These are phyloP conservation scores for Solanum corneliomulleri DNA, from an alignment of 257 asterid species.

Conservation along the genomic window DNA sequence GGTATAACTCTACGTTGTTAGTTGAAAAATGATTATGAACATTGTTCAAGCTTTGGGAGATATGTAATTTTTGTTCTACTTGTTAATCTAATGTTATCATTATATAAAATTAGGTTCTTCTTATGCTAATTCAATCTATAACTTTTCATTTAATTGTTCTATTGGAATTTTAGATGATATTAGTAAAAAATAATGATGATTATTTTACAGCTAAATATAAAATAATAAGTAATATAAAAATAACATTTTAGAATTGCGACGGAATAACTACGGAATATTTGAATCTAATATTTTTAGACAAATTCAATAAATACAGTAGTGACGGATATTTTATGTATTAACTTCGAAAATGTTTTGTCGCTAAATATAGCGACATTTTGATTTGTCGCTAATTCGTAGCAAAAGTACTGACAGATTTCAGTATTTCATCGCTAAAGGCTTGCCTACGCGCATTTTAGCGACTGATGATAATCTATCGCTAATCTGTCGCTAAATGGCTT, in stretches of 20 bases:
- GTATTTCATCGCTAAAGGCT: too few species aligned
- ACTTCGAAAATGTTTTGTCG: neutral
- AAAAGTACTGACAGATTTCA: neutral
- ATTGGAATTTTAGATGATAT: neutral
- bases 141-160: neutral
- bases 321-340: neutral
- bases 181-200: neutral
- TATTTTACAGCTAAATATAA: neutral
- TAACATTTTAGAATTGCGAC: neutral
- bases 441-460: too few species aligned
- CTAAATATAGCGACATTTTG: neutral
- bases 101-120: neutral
- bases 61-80: neutral
- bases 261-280: neutral
- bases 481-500: too few species aligned
- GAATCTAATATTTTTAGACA: neutral
- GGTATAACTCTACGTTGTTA: neutral
- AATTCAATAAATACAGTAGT: neutral
- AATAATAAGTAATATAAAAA: neutral
- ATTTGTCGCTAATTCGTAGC: neutral
- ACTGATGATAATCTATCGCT: too few species aligned
- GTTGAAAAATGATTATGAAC: neutral
- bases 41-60: neutral
- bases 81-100: neutral
- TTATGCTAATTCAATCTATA: neutral